A percentile compares a stretch with the other conserved stretches of the same genome.
These are phyloP conservation scores for Verticillium nonalfalfae DNA, from an alignment of 2,329 filamentous ascomycete genomes.

Conservation along the genomic window DNA sequence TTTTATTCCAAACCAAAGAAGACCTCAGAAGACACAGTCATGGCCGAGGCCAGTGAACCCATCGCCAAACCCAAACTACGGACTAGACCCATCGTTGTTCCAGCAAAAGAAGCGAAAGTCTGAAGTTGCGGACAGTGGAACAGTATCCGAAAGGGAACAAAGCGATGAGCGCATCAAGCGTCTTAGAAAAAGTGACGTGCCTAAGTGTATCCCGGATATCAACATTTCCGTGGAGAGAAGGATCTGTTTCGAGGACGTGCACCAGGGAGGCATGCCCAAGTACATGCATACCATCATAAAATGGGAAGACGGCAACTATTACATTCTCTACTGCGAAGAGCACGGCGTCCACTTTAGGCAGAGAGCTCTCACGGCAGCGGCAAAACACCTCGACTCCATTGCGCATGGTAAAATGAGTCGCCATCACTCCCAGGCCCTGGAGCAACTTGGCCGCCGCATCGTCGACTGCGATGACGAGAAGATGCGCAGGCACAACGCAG, in stretches of 20 bases:
- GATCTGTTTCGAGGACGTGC: conserved; percentile 13
- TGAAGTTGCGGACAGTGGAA: not conserved
- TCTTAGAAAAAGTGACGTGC: not conserved
- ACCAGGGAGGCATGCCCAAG: conserved; percentile 12
- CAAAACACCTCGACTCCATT: conserved; percentile 10
- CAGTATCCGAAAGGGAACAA: not conserved
- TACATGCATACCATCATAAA: conserved; percentile 13
- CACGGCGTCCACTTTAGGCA: conserved; percentile 13
- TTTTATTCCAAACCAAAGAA: no score
- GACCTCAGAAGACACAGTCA: no score
- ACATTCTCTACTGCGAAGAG: conserved; percentile 14
- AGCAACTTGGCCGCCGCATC: conserved; percentile 10
- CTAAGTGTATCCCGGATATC: not conserved
- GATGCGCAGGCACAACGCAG: conserved; percentile 9
- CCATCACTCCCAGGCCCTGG: conserved; percentile 6
- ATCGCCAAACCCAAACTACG: no score
- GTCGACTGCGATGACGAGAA: conserved; percentile 9
- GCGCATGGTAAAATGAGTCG: conserved; percentile 9
- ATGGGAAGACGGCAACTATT: conserved; percentile 8
- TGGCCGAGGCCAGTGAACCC: no score
- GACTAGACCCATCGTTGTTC: no score
- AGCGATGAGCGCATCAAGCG: not conserved
- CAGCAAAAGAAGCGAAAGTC: not conserved
- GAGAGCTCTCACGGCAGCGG: conserved; percentile 8
- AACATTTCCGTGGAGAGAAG: conserved; percentile 9